A percentile compares a stretch with the other conserved stretches of the same genome.
Evolutionary conservation across 495 filamentous ascomycete genomes (phyloP).

Genomic region (Aspergillus homomorphus): DNA sequence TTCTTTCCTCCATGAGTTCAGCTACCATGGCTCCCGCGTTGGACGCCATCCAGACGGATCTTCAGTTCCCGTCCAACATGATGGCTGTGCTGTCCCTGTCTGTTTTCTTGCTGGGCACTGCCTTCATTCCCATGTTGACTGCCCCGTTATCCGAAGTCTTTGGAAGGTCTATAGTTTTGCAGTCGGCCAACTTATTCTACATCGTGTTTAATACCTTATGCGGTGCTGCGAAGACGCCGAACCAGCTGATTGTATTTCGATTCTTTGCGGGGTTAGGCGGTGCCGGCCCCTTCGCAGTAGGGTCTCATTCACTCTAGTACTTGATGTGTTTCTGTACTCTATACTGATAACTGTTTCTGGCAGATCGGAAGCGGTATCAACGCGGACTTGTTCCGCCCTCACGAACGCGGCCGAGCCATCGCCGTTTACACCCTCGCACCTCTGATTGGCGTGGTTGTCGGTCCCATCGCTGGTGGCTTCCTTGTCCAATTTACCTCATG

Average conservation of each 20-base stretch:
- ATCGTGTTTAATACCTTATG: slow-evolving; percentile 53
- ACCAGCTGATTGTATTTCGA: slow-evolving; percentile 48
- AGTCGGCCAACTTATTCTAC: slow-evolving; percentile 50
- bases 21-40: slow-evolving; percentile 66
- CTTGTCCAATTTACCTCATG: slow-evolving; percentile 55
- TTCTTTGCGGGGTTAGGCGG: slow-evolving; percentile 51
- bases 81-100: slow-evolving; percentile 51
- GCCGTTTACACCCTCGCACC: slow-evolving; percentile 51
- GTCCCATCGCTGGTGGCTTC: slow-evolving; percentile 48
- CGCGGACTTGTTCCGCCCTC: slow-evolving; percentile 33
- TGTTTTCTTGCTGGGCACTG: slow-evolving; percentile 48
- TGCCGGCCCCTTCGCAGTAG: slow-evolving; percentile 35
- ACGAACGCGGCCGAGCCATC: slow-evolving; percentile 53
- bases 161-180: slow-evolving; percentile 52
- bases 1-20: slow-evolving; percentile 47
- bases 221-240: slow-evolving; percentile 46
- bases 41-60: slow-evolving; percentile 46
- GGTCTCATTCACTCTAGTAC: not conserved
- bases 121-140: slow-evolving; percentile 49
- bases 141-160: slow-evolving; percentile 60
- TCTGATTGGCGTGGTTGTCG: slow-evolving; percentile 49
- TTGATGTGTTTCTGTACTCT: not conserved
- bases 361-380: slow-evolving; percentile 29
- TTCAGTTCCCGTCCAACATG: slow-evolving; percentile 47
- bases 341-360: not conserved